Evolutionary conservation across 164 flowering plant genomes (phyloP).

Genomic region (Macadamia integrifolia): DNA sequence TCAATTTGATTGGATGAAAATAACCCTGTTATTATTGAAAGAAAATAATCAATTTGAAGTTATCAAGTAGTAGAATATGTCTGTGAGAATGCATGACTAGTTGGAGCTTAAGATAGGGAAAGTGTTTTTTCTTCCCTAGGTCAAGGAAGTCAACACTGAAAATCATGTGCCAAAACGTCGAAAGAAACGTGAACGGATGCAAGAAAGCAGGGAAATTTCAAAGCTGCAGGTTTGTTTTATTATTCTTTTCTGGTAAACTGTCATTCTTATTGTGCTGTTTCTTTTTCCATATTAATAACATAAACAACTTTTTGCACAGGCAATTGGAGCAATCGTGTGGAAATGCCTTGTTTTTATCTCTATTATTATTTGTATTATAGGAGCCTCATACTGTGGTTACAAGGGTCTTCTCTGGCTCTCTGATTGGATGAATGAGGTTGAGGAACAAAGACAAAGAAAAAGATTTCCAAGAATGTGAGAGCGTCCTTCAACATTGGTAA

Average conservation of each 20-base stretch:
- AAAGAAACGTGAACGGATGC: slow-evolving; percentile 49
- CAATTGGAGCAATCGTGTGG: slow-evolving; percentile 23
- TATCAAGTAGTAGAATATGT: too few species aligned
- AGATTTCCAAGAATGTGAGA: slow-evolving; percentile 34
- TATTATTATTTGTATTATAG: slow-evolving; percentile 29
- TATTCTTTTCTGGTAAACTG: background rate
- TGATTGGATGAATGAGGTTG: slow-evolving; percentile 86
- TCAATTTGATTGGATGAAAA: too few species aligned
- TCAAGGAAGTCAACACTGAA: slow-evolving; percentile 37
- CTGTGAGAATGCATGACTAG: too few species aligned
- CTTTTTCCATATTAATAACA: background rate
- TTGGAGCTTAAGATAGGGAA: background rate
- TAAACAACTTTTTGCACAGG: slow-evolving; percentile 38
- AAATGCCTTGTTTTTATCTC: slow-evolving; percentile 28
- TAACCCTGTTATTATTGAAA: too few species aligned
- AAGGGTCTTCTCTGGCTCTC: slow-evolving; percentile 67
- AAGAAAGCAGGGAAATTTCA: slow-evolving; percentile 40
- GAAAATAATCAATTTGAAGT: too few species aligned
- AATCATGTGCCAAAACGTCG: slow-evolving; percentile 46
- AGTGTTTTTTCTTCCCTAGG: slow-evolving; percentile 23
- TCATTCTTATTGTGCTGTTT: background rate
- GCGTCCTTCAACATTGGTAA: background rate
- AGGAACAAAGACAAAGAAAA: slow-evolving; percentile 42
- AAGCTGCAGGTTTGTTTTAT: slow-evolving; percentile 49
- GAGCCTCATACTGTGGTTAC: slow-evolving; percentile 51